Evolutionary conservation across 768 basidiomycete species (phyloP).

Genomic region (Suillus hirtellus): DNA sequence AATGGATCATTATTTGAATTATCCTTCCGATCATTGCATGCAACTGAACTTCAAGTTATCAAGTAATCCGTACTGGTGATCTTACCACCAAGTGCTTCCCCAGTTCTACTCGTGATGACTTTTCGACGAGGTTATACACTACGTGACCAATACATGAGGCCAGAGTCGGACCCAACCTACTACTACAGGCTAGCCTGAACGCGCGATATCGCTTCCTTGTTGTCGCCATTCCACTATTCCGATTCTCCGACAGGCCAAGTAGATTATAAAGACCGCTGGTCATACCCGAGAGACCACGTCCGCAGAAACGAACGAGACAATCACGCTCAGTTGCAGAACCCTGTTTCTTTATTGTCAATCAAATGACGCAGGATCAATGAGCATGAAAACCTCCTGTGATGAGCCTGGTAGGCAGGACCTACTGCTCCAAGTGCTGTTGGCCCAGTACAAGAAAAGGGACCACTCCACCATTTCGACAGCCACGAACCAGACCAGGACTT

Average conservation of each 20-base stretch:
- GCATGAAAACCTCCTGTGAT: too few relatives aligned
- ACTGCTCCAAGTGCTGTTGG: too few relatives aligned
- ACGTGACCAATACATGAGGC: neutral
- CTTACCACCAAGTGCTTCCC: neutral
- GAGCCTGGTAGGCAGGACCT: too few relatives aligned
- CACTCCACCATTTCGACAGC: too few relatives aligned
- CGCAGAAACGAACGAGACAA: fast-evolving
- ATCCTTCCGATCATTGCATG: neutral
- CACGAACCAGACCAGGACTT: too few relatives aligned
- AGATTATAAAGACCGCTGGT: neutral
- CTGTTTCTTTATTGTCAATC: too few relatives aligned
- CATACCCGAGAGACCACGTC: neutral
- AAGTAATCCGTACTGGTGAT: neutral
- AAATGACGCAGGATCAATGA: too few relatives aligned
- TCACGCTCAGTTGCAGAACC: neutral
- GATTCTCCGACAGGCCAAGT: neutral
- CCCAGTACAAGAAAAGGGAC: too few relatives aligned
- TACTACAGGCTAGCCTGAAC: neutral
- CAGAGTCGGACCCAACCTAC: neutral
- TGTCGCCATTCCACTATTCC: neutral
- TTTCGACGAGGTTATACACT: neutral
- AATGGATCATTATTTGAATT: neutral
- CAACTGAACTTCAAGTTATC: neutral
- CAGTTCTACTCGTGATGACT: neutral
- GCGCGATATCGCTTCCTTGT: neutral